Conservation (phyloP, 495 filamentous ascomycete genomes). For the Xylona heveae region DNA sequence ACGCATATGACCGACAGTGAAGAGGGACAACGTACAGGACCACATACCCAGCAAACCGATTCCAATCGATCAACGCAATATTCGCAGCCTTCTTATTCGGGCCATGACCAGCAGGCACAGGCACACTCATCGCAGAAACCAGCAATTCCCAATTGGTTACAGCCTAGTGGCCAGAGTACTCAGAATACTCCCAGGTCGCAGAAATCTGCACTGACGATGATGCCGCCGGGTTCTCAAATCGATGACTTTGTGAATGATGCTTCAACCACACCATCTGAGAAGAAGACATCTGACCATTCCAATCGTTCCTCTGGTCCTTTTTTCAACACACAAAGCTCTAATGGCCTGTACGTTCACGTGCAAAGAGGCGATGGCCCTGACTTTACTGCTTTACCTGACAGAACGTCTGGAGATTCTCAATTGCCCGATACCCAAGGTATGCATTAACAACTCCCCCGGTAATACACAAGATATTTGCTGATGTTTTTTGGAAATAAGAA, state of each 20-base stretch:
- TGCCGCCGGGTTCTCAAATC: conserved; percentile 56
- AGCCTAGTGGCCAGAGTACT: conserved; percentile 14
- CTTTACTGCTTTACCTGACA: conserved; percentile 11
- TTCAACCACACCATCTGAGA: conserved; percentile 40
- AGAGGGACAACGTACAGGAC: conserved; percentile 9
- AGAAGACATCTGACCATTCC: conserved; percentile 54
- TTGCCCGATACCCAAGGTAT: conserved; percentile 38
- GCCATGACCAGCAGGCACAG: not conserved
- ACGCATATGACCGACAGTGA: conserved; percentile 38
- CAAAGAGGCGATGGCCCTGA: conserved; percentile 14
- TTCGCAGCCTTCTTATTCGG: not conserved
- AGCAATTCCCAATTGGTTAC: too few relatives aligned
- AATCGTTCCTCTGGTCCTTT: conserved; percentile 19
- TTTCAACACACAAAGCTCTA: conserved; percentile 43
- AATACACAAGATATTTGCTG: not conserved
- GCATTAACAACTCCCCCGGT: conserved; percentile 7
- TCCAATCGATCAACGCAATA: not conserved
- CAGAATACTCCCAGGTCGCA: conserved; percentile 41
- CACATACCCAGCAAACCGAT: not conserved
- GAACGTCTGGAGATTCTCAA: conserved; percentile 19
- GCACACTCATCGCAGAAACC: not conserved
- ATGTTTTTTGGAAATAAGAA: conserved; percentile 16
- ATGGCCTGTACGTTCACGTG: conserved; percentile 19
- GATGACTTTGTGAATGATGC: conserved; percentile 64
- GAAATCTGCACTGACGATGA: conserved; percentile 45